Evolutionary conservation across 495 filamentous ascomycete species (phyloP), one percentile per base, ranked within the genome.

Genomic region (Diplogelasinospora grovesii): DNA sequence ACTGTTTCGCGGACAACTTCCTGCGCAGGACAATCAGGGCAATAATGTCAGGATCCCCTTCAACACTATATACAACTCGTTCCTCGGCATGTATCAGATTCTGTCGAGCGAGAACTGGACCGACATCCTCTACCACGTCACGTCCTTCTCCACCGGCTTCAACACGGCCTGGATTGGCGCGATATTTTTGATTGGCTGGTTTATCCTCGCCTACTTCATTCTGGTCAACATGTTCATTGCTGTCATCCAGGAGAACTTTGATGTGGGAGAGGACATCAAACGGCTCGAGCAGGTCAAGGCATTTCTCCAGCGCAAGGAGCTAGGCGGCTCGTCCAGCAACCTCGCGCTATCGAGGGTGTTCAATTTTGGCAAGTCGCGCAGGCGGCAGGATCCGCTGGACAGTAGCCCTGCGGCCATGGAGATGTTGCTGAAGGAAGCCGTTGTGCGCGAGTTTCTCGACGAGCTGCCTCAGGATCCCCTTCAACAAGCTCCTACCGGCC

Each of bases 151-250:
- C 2, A 68, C 58, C 4, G 25, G 48, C 0, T 77, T 68, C 42
- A 69, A 74, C 28, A 89, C 86, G 6, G 74, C 83, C n/a, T 99
- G 93, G 93, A 88, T 96, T 32, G 88, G 86, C 9, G 90, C 93
- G 25, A 74, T 85, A 3, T 99, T 99, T 56, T 73, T 97, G 52
- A 83, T 95, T 37, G 66, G 88, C 43, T 99, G 92, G 92, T 96
- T 95, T 58, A 89, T 95, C 47, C 74, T 99, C 14, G 76, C 86
- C 19, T 93, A 88, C 54, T 96, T 97, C 57, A 95, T 99, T 66
- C 76, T 97, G 31, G 69, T 99, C 70, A 99, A 95, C 57, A 99
- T 99, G 92, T 99, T 99, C 66, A 99, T 99, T 85, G 92, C 92
- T 66, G 92, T 99, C 65, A 96, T 99, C 43, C 92, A 99, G 61